Base-by-base conservation (phyloP, 2,329 filamentous ascomycete species). In the Diaporthe caulivora region DNA sequence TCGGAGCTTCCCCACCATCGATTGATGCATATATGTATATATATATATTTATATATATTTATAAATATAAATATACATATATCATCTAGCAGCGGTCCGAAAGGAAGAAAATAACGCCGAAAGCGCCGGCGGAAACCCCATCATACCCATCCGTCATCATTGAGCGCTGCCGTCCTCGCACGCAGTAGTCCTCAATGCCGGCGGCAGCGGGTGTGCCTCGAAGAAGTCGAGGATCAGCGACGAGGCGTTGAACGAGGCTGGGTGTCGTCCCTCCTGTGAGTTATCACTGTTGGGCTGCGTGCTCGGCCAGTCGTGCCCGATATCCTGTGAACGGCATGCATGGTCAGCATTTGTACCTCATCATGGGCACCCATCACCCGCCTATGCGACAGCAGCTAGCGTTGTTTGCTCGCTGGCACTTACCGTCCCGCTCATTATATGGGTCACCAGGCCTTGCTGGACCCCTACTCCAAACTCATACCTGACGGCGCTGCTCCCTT, bases 381-480 rank as follows among this genome's bases (percentile, higher is more conserved):
- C 10, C 47, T 15, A 8, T n/a, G 4, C 18, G 24, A 51, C 37
- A 47, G 26, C 51, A 69, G 37, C 53, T 24, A 58, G 53, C 51
- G 11, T 29, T 49, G 42, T 17, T 29, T 31, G n/a, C 24, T 3
- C 17, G 17, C 29, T n/a, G 42, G 31, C 51, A 70, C 72, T 73
- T 47, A 73, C 72, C 47, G 34, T 82, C 9, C 79, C 79, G 2
- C 83, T 78, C 69, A 80, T 82, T 62, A 81, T 81, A 71, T 83
- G 82, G 71, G 81, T 70, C 1, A 78, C 76, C 3, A 78, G 77
- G 0, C 77, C 70, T 9, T 76, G 65, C 18, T 78, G 79, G n/a
- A 72, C 75, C 71, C 82, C 83, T 3, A 72, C 77, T 76, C 83
- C 77, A 75, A 77, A 83, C 77, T 57, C 79, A 77, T 70, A 84